Base-by-base conservation (phyloP, 495 filamentous ascomycete genomes). In the Penicillium pulvis region DNA sequence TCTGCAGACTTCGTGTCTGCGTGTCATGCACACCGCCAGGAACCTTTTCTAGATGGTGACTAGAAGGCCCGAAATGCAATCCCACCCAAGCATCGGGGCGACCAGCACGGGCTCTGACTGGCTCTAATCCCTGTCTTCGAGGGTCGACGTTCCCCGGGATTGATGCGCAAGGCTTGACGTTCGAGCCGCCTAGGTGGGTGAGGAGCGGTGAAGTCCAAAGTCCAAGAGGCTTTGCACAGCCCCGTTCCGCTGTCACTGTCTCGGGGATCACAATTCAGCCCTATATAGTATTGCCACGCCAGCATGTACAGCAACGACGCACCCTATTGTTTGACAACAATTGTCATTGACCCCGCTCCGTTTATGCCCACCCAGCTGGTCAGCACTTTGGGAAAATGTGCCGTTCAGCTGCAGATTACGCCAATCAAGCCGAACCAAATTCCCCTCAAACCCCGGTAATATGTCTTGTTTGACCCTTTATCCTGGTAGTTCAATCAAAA, bases 1-100 rank as follows among this genome's bases (percentile, higher is more conserved):
- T 30, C 53, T 46, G 26, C 19, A 48, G 45, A 23, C 44, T 24
- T 47, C 45, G 14, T 33, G 20, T 30, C 54, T 60, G 57, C 57
- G 52, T 60, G 57, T 59, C 57, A 59, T 59, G 43, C 55, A 20
- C 64, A 70, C 67, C 67, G 67, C 67, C 67, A 70, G 67, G 67
- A 59, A 70, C 67, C 54, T 69, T 57, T 71, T 71, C 65, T 66
- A 68, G 67, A 68, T 64, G 63, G 63, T 69, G 59, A 66, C 61
- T 68, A 66, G 70, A 70, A 71, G 54, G 55, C 53, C 66, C 55
- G 17, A 54, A 57, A 55, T 57, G 55, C 53, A 60, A 61, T 61
- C 52, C 54, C 51, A 64, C 50, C 60, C 65, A 65, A 56, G 58
- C 64, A 71, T 69, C 62, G 52, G 67, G 64, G 64, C 55, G 36